phyloP scores from a whole-genome alignment of 495 filamentous ascomycete species.

The Aspergillus steynii region DNA sequence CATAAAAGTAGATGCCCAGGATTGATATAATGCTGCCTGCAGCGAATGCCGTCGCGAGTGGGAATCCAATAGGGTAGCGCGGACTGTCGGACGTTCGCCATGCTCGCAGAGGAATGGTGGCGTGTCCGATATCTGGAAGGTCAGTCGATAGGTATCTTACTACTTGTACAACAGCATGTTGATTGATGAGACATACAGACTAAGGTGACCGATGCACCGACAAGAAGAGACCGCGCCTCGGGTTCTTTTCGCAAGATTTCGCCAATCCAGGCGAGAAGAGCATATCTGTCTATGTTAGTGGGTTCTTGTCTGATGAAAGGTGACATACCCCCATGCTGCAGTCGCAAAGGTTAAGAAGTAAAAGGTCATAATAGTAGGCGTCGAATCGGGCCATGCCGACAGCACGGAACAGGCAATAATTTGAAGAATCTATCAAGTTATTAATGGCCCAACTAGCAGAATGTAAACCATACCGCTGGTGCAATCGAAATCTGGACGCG shows the following conservation, averaged over 20 bases:
- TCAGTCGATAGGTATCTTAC: neutral
- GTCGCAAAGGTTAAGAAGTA: constrained; percentile 25
- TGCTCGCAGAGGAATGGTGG: constrained; percentile 20
- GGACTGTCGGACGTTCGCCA: constrained; percentile 22
- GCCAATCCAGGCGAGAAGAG: constrained; percentile 21
- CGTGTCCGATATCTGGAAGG: constrained; percentile 20
- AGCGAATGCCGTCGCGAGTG: constrained; percentile 20
- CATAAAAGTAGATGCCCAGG: constrained; percentile 10
- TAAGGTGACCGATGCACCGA: constrained; percentile 21
- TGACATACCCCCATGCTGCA: constrained; percentile 16
- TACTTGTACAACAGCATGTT: neutral
- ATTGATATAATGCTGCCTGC: constrained; percentile 11
- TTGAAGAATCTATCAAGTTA: constrained; percentile 9
- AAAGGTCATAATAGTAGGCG: constrained; percentile 15
- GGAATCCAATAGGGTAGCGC: constrained; percentile 20
- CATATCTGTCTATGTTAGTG: constrained; percentile 2
- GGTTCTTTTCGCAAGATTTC: constrained; percentile 20
- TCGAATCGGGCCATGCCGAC: constrained; percentile 19
- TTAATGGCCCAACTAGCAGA: neutral
- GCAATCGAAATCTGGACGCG: constrained; percentile 15
- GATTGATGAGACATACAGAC: constrained; percentile 10
- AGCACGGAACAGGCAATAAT: constrained; percentile 13
- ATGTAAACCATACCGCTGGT: constrained; percentile 7
- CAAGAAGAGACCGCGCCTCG: constrained; percentile 18
- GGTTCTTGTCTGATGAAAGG: no score